Base-by-base conservation (phyloP, 495 filamentous ascomycete species). In the Darksidea phi region DNA sequence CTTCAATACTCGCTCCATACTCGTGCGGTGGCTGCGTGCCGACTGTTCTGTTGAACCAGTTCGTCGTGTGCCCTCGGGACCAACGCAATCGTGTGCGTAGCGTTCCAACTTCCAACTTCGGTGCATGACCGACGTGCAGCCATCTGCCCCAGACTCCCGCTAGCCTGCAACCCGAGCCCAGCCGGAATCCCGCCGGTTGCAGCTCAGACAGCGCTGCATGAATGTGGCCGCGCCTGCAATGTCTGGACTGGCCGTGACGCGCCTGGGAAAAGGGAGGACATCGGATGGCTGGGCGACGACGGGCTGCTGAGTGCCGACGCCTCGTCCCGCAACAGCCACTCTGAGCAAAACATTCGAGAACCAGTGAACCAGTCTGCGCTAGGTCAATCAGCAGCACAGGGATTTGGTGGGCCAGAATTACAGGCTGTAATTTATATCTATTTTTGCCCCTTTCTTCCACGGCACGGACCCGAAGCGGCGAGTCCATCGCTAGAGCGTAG, bases 111-210 rank as follows among this genome's bases (percentile, higher is more conserved):
- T 10, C n/a, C n/a, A n/a, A n/a, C n/a, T n/a, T n/a, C n/a, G n/a
- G 28, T 32, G 28, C 28, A 32, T 32, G 28, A 32, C 28, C 46
- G 36, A 50, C 15, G 8, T 32, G 60, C 54, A 57, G 32, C 60
- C 34, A 63, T 63, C 60, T 63, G 43, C 60, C 60, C 60, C 60
- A 58, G 60, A 58, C 24, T 20, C 23, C 20, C 21, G n/a, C 32
- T 10, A 12, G 38, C 8, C 48, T 8, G 41, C 18, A 4, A 43
- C 18, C 41, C 41, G 3, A 20, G 41, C 15, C 41, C 41, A 32
- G 28, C 28, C 28, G 10, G 28, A 4, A 10, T 10, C 10, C 4
- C 28, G 10, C 28, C 28, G 10, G 28, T 10, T 32, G 28, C 28
- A 3, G 3, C 28, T 3, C 28, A 32, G 28, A 32, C 28, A 3